A percentile compares a stretch with the other conserved stretches of the same genome.
Evolutionary conservation across 768 basidiomycete species (phyloP).

Genomic region (Leccinum disarticulatum): DNA sequence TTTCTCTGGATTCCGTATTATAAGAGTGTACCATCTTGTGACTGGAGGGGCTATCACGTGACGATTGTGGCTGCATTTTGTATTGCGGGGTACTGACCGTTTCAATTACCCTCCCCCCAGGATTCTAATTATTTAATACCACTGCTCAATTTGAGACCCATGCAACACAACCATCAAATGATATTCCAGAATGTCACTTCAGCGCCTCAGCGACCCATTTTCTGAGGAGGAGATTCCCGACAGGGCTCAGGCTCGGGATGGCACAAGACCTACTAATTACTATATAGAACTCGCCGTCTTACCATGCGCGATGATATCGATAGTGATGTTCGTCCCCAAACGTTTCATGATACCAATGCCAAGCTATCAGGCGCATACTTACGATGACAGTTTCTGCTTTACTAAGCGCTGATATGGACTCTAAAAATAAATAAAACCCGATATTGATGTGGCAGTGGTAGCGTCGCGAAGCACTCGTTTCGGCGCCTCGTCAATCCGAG

Average conservation of each 20-base stretch:
- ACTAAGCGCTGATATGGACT: not conserved
- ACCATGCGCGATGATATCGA: not conserved
- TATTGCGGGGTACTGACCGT: no score
- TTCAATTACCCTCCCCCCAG: no score
- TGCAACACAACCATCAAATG: not conserved
- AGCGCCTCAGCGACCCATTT: not conserved
- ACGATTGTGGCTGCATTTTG: no score
- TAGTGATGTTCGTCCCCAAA: not conserved
- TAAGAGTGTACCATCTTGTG: no score
- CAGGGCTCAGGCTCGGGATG: not conserved
- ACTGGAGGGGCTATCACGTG: no score
- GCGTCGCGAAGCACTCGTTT: constrained; percentile 72
- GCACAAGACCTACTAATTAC: not conserved
- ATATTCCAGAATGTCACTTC: not conserved
- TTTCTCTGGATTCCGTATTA: no score
- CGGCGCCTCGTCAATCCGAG: constrained; percentile 68
- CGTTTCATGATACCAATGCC: not conserved
- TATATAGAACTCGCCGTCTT: not conserved
- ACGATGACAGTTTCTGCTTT: not conserved
- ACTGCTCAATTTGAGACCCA: not conserved
- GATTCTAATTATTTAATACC: no score
- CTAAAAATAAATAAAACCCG: constrained; percentile 51
- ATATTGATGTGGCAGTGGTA: constrained; percentile 88
- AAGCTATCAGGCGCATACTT: not conserved
- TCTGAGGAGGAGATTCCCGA: not conserved